Conservation (phyloP, 306 rosid species). For the Prunus persica region Prunus_persica_NCBIv2 NC_034014.1:4866001-4866500, state of each 20-base stretch:
- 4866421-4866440: background rate
- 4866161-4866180: background rate
- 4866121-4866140: too few species aligned
- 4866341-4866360: background rate
- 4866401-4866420: background rate
- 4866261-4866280: background rate
- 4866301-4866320: background rate
- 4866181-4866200: background rate
- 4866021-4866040: too few species aligned
- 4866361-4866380: background rate
- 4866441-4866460: background rate
- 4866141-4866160: background rate
- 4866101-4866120: too few species aligned
- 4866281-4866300: background rate
- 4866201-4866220: background rate
- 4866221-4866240: background rate
- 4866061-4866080: too few species aligned
- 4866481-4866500: too few species aligned
- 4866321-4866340: background rate
- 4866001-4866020: too few species aligned
- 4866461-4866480: background rate
- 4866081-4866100: too few species aligned
- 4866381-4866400: background rate
- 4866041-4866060: too few species aligned
- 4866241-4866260: background rate